Evolutionary conservation across 257 asterid species (phyloP), one percentile per base, ranked within the genome.

Genomic region (Rhazya stricta): DNA sequence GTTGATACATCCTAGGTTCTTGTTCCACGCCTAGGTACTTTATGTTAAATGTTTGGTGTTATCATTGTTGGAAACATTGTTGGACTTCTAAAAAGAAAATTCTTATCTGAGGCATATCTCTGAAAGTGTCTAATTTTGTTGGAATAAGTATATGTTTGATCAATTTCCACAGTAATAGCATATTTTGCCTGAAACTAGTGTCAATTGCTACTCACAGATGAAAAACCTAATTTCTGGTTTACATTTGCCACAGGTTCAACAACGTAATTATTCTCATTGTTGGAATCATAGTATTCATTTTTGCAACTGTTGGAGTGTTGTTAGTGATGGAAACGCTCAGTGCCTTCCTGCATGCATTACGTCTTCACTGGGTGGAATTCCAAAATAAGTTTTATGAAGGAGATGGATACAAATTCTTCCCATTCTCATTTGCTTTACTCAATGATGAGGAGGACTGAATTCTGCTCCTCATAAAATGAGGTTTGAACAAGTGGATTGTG

Each of bases 361-460:
- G 99, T 76, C 99, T 94, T 81, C 99, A 94, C 71, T 94, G 98
- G 98, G 97, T 94, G 73, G 98, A 94, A 88, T 94, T 84, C 82
- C 97, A 91, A 69, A 94, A 94, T 78, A 94, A 92, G 91, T 94
- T 94, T 68, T 94, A 94, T 36, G 98, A 92, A 84, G 99, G 99
- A 63, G 99, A 94, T 73, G 99, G 99, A 57, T 94, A 92, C 91
- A 90, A 92, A 81, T 94, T 94, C 77, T 70, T 58, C 25, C 99
- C 99, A 0, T 94, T 90, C 85, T 80, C 98, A 8, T 94, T 94
- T 79, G 71, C 83, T 39, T 76, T 82, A 79, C 78, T 85, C 50
- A 82, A 78, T 30, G 78, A 71, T 0, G 99, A 94, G 18, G 98
- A 94, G 72, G 98, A 94, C 73, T 94, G 88, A 91, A 70, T 67